Base-by-base conservation (phyloP, 345 rosid genomes). In the Xanthoceras sorbifolium region DNA sequence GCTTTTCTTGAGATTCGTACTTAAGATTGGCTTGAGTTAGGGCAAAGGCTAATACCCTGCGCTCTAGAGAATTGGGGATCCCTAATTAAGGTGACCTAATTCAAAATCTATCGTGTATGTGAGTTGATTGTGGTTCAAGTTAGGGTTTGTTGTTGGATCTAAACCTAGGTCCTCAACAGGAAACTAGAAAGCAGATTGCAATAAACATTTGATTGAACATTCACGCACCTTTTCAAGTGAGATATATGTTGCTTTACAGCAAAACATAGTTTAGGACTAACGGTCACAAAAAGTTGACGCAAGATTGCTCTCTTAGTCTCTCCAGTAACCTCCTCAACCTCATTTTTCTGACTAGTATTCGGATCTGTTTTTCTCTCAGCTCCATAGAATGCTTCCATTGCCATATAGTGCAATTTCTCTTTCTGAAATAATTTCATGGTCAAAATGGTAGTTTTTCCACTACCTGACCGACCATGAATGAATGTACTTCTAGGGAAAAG, bases 231-330 rank as follows among this genome's bases (percentile, higher is more conserved):
- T 82, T 84, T 86, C 67, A 89, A 66, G n/a, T 80, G 80, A 2
- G 84, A 77, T 52, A 89, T 67, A 3, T 87, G 89, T 5, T 85
- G 80, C 73, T 82, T 87, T 54, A 89, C 83, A 2, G 85, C 86
- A 75, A 72, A 70, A 74, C 88, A 88, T 2, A 86, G 75, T 74
- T 82, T 84, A 0, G 86, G 78, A 80, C 84, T 84, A 50, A 85
- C 87, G 0, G 89, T 85, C n/a, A 89, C 90, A 81, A 86, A 89
- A 57, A 89, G 84, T 73, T 89, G 90, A 22, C 76, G 84, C 81
- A 89, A 61, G 6, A 40, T 62, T 34, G 62, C 14, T 20, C 60
- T 26, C 50, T 76, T 67, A n/a, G 73, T 67, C 31, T 73, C 84
- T 64, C 44, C 62, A 60, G 22, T 22, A 54, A 31, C 64, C 9